These are phyloP conservation scores for Solanum etuberosum DNA, from an alignment of 257 asterid genomes.

Conservation along the genomic window DNA sequence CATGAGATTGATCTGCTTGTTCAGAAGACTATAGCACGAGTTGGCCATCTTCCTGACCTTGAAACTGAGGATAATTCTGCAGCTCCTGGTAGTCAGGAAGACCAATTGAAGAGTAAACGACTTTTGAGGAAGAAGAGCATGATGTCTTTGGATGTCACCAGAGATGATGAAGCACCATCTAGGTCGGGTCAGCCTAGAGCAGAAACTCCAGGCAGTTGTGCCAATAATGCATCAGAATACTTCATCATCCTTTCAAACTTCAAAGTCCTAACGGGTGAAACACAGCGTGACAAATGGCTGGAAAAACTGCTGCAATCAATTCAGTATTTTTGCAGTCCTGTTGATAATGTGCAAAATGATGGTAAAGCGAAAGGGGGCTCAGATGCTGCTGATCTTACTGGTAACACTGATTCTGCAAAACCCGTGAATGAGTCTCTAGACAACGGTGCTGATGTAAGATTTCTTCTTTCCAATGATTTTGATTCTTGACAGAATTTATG, in stretches of 20 bases:
- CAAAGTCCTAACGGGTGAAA: conserved; percentile 48
- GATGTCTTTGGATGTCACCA: conserved; percentile 56
- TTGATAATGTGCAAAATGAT: conserved; percentile 19
- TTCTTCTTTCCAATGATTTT: not conserved
- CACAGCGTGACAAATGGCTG: conserved; percentile 66
- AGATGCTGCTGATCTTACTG: conserved; percentile 8
- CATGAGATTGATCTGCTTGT: conserved; percentile 70
- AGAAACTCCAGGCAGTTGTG: conserved; percentile 63
- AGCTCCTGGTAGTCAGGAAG: conserved; percentile 40
- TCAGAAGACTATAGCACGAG: conserved; percentile 53
- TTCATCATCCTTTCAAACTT: conserved; percentile 30
- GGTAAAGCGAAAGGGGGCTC: conserved; percentile 20
- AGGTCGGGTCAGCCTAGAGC: conserved; percentile 39
- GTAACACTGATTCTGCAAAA: conserved; percentile 11
- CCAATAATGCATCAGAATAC: conserved; percentile 38
- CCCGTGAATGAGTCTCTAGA: conserved; percentile 18
- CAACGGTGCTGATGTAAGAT: conserved; percentile 26
- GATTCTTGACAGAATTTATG: not conserved
- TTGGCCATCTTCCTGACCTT: conserved; percentile 65
- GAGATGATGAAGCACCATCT: conserved; percentile 43
- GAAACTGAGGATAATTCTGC: conserved; percentile 43
- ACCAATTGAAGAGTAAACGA: conserved; percentile 44
- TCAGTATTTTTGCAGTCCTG: conserved; percentile 39
- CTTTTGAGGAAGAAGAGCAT: conserved; percentile 45
- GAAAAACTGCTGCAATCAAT: conserved; percentile 63